Evolutionary conservation across 441 rosid species (phyloP).

Genomic region (Capsella rubella): DNA sequence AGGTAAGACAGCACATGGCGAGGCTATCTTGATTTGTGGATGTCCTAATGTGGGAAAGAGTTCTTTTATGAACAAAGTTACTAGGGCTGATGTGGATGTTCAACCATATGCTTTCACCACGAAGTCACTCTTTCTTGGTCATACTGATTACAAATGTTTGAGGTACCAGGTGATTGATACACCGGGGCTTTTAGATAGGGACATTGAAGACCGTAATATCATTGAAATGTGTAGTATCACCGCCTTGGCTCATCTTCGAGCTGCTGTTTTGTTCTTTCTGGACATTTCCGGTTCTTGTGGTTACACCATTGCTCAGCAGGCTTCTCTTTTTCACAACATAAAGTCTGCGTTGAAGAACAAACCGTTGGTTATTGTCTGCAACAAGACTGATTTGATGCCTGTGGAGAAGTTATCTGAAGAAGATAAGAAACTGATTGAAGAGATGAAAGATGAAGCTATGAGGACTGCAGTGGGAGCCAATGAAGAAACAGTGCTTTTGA

Average conservation of each 20-base stretch:
- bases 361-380: conserved; percentile 84
- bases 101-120: conserved; percentile 89
- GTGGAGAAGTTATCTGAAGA: conserved; percentile 68
- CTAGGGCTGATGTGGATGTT: conserved; percentile 86
- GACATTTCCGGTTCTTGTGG: conserved; percentile 92
- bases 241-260: conserved; percentile 68
- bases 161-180: conserved; percentile 94
- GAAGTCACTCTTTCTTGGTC: conserved; percentile 88
- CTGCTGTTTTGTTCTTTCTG: conserved; percentile 76
- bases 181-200: conserved; percentile 89
- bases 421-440: conserved; percentile 69
- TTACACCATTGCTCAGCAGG: conserved; percentile 87
- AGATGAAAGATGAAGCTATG: conserved; percentile 84
- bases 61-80: conserved; percentile 83
- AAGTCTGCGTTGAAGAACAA: conserved; percentile 80
- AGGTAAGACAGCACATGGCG: conserved; percentile 90
- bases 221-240: conserved; percentile 92
- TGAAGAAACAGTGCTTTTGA: conserved; percentile 68
- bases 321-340: conserved; percentile 82
- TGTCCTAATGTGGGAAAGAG: conserved; percentile 91
- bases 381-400: conserved; percentile 90
- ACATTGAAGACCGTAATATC: conserved; percentile 85
- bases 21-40: conserved; percentile 82
- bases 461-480: conserved; percentile 66
- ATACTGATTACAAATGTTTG: conserved; percentile 79